These are phyloP conservation scores for Candida sojae DNA, from an alignment of 1,139 yeast genomes.

Conservation along the genomic window DNA sequence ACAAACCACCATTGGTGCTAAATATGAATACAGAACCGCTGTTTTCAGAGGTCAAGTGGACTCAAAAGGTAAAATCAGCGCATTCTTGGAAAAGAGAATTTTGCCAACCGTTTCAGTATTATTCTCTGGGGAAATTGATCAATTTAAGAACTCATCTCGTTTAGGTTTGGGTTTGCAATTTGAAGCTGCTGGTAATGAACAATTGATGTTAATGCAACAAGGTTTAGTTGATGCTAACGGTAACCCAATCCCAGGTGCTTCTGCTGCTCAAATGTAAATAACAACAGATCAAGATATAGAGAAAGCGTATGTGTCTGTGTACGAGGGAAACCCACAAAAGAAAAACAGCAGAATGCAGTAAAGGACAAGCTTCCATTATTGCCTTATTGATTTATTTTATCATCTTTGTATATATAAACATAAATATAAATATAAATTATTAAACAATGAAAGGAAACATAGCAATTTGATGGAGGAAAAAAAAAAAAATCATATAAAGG, in stretches of 20 bases:
- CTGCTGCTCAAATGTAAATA: slow-evolving; percentile 19
- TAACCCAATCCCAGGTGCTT: slow-evolving; percentile 79
- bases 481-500: not conserved
- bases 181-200: slow-evolving; percentile 93
- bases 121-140: slow-evolving; percentile 92
- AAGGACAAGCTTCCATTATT: not conserved
- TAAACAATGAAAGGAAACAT: not conserved
- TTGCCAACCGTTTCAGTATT: slow-evolving; percentile 87
- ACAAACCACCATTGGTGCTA: slow-evolving; percentile 92
- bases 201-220: slow-evolving; percentile 74
- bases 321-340: not conserved
- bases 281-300: slow-evolving; percentile 1
- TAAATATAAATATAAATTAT: slow-evolving; percentile 1
- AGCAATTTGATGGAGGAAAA: not conserved
- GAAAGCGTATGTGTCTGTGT: not conserved
- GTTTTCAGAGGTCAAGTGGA: slow-evolving; percentile 95
- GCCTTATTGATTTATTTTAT: slow-evolving; percentile 3
- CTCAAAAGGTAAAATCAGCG: slow-evolving; percentile 86
- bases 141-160: slow-evolving; percentile 77
- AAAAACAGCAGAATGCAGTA: not conserved
- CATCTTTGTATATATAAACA: slow-evolving; percentile 5
- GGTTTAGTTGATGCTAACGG: slow-evolving; percentile 80
- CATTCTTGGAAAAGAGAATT: slow-evolving; percentile 90
- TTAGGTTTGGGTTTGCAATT: slow-evolving; percentile 94
- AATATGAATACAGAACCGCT: slow-evolving; percentile 96